Evolutionary conservation across 768 basidiomycete species (phyloP).

Genomic region (Boletus rubroflammeus): DNA sequence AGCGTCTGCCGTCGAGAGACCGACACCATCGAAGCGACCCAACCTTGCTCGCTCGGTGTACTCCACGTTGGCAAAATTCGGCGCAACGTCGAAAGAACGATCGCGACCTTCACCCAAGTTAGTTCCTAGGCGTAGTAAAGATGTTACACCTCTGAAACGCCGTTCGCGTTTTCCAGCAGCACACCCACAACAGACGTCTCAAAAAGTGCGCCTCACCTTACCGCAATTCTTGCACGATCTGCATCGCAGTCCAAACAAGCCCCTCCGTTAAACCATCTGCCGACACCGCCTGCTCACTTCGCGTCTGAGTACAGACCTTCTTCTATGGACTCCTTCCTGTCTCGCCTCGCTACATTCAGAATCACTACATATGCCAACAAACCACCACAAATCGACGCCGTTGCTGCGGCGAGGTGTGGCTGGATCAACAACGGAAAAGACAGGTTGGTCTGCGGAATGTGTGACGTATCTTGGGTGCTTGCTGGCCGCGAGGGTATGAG

Average conservation of each 20-base stretch:
- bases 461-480: constrained; percentile 70
- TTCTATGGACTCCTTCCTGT: constrained; percentile 67
- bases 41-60: constrained; percentile 61
- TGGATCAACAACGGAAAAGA: constrained; percentile 86
- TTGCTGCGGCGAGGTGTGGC: constrained; percentile 77
- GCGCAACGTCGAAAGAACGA: constrained; percentile 52
- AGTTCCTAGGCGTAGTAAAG: constrained; percentile 4
- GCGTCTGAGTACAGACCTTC: constrained; percentile 74
- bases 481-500: constrained; percentile 66
- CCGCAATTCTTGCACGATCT: constrained; percentile 67
- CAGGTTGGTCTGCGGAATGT: constrained; percentile 68
- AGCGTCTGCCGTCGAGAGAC: constrained; percentile 26
- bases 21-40: constrained; percentile 50
- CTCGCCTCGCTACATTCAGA: constrained; percentile 73
- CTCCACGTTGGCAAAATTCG: constrained; percentile 76
- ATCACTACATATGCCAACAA: constrained; percentile 80
- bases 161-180: neutral
- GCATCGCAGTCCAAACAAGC: constrained; percentile 50
- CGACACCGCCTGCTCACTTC: constrained; percentile 21
- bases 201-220: constrained; percentile 65
- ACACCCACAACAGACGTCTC: constrained; percentile 32
- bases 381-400: constrained; percentile 67
- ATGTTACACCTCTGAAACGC: constrained; percentile 2
- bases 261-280: constrained; percentile 43
- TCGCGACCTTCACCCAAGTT: constrained; percentile 30